These are phyloP conservation scores for Physcomitrellopsis africana DNA, from an alignment of 225 moss, liverwort and hornwort genomes.

Conservation along the genomic window DNA sequence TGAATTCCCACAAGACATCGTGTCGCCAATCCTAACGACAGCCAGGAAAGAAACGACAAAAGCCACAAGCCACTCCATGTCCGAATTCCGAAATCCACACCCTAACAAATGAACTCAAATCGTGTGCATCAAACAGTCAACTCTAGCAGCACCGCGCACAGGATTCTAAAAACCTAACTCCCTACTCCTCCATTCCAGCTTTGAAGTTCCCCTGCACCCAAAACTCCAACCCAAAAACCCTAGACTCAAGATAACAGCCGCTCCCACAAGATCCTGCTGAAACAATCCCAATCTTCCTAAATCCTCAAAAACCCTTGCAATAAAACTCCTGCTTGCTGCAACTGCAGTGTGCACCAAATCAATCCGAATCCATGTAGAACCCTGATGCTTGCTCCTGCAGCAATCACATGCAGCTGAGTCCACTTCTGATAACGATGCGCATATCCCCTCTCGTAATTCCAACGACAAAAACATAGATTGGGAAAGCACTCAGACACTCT, in stretches of 20 bases:
- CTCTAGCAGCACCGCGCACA: background rate
- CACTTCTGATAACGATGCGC: too few species aligned
- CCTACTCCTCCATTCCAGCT: background rate
- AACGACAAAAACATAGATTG: too few species aligned
- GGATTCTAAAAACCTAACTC: background rate
- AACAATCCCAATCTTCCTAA: background rate
- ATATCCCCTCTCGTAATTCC: too few species aligned
- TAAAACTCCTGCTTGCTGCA: background rate
- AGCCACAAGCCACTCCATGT: constrained; percentile 11
- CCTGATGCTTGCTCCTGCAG: too few species aligned
- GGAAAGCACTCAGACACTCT: too few species aligned
- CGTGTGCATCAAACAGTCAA: background rate
- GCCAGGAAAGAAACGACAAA: constrained; percentile 9
- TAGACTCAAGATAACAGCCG: background rate
- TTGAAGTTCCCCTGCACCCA: background rate
- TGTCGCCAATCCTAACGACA: background rate
- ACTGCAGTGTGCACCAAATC: background rate
- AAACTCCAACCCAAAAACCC: background rate
- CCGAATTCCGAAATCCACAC: background rate
- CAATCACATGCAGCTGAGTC: too few species aligned
- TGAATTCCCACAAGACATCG: constrained; percentile 20
- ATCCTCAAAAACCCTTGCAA: background rate
- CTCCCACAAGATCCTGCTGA: background rate
- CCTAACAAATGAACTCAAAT: background rate
- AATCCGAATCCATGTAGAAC: too few species aligned